Conservation (phyloP, 1,284 basidiomycete genomes). For the Mixia osmundae region DNA sequence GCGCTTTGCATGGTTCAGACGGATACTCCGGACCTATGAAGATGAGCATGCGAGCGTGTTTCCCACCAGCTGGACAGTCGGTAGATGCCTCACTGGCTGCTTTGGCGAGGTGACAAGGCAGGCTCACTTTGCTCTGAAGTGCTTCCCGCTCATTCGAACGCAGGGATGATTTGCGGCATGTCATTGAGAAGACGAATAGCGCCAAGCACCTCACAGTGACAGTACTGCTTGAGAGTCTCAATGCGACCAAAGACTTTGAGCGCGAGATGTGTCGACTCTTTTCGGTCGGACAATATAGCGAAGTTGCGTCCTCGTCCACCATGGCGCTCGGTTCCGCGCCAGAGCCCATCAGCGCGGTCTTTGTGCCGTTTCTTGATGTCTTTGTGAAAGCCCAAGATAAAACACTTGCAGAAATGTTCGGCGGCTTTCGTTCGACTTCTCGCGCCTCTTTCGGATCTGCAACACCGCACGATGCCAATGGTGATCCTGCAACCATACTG, state of each 20-base stretch:
- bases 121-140: slow-evolving; percentile 5
- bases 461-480: slow-evolving; percentile 26
- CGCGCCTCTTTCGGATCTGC: slow-evolving; percentile 45
- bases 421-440: slow-evolving; percentile 42
- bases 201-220: slow-evolving; percentile 35
- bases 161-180: slow-evolving; percentile 26
- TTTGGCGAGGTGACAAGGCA: slow-evolving; percentile 72
- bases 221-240: slow-evolving; percentile 55
- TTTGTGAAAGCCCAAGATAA: slow-evolving; percentile 93
- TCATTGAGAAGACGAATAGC: slow-evolving; percentile 20
- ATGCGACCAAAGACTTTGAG: slow-evolving; percentile 70
- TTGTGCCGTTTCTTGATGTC: slow-evolving; percentile 73
- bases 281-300: too few relatives aligned
- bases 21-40: slow-evolving; percentile 64
- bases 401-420: slow-evolving; percentile 53
- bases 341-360: slow-evolving; percentile 56
- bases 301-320: background rate
- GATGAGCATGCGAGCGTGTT: slow-evolving; percentile 55
- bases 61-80: slow-evolving; percentile 57
- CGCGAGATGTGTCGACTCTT: slow-evolving; percentile 30
- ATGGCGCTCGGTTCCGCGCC: slow-evolving; percentile 14
- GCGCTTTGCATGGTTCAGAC: slow-evolving; percentile 84
- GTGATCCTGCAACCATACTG: too few relatives aligned
- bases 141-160: background rate
- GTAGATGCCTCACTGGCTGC: slow-evolving; percentile 51